phyloP scores from a whole-genome alignment of 306 rosid species.

The Fagus crenata region DNA sequence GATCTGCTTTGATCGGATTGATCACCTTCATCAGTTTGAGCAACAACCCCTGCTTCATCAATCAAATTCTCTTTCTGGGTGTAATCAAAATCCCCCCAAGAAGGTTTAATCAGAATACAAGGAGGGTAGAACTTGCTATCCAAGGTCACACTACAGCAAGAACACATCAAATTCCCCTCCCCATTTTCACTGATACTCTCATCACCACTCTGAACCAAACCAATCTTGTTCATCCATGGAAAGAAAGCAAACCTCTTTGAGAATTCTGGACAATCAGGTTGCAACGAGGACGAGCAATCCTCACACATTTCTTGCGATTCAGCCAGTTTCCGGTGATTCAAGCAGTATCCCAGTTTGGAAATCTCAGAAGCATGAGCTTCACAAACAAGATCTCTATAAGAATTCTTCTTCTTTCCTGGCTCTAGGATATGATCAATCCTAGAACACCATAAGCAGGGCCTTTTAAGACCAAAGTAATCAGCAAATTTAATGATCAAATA shows the following conservation, averaged over 20 bases:
- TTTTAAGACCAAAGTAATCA: conserved; percentile 80
- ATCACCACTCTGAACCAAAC: conserved; percentile 40
- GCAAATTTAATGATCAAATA: conserved; percentile 74
- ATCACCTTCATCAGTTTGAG: conserved; percentile 43
- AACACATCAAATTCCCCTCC: conserved; percentile 53
- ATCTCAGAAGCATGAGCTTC: conserved; percentile 82
- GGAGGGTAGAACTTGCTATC: conserved; percentile 57
- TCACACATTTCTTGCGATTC: conserved; percentile 76
- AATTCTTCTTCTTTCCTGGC: conserved; percentile 38
- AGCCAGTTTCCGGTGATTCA: conserved; percentile 60
- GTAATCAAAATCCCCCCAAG: conserved; percentile 60
- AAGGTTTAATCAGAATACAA: conserved; percentile 66
- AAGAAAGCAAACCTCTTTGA: conserved; percentile 55
- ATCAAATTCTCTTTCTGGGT: conserved; percentile 48
- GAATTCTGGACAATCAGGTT: conserved; percentile 41
- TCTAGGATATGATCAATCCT: conserved; percentile 80
- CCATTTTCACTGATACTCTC: conserved; percentile 36
- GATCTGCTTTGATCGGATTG: conserved; percentile 58
- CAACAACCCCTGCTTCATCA: conserved; percentile 40
- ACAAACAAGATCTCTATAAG: conserved; percentile 77
- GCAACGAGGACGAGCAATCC: conserved; percentile 68
- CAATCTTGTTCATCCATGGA: conserved; percentile 70
- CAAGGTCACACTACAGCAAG: conserved; percentile 73
- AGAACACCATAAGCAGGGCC: conserved; percentile 85
- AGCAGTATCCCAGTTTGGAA: conserved; percentile 68